These are phyloP conservation scores for Chrysanthemum lavandulifolium DNA, from an alignment of 129 eudicot species.

Conservation along the genomic window DNA sequence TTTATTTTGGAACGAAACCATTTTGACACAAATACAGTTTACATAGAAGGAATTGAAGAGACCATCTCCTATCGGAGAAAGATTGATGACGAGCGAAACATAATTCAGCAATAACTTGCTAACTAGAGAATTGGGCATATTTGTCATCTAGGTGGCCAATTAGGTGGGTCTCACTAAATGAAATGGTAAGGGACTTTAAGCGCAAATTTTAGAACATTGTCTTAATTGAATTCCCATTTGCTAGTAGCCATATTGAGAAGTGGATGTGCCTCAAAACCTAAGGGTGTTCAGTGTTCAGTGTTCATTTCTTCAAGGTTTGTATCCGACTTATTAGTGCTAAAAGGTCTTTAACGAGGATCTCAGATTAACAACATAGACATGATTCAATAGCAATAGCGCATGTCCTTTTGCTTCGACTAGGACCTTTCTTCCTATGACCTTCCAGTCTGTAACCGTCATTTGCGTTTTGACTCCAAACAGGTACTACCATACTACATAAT, in stretches of 20 bases:
- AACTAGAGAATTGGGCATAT: background rate
- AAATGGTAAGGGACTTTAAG: background rate
- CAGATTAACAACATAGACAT: background rate
- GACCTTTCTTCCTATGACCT: background rate
- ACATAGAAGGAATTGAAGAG: constrained; percentile 2
- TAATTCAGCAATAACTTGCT: background rate
- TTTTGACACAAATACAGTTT: background rate
- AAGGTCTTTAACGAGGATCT: background rate
- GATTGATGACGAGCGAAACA: background rate
- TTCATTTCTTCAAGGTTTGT: background rate
- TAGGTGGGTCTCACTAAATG: background rate
- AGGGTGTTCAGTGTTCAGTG: background rate
- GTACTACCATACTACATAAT: background rate
- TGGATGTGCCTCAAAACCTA: background rate
- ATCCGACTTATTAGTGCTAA: background rate
- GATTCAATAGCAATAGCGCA: background rate
- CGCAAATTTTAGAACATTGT: background rate
- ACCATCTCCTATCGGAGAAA: background rate
- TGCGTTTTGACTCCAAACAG: background rate
- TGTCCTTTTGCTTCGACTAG: background rate
- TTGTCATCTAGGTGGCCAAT: background rate
- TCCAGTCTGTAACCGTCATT: background rate
- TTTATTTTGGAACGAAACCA: background rate
- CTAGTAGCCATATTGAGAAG: background rate
- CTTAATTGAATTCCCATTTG: background rate